Base-by-base conservation (phyloP, 208 protist species). In the Trypanosoma mega region DNA sequence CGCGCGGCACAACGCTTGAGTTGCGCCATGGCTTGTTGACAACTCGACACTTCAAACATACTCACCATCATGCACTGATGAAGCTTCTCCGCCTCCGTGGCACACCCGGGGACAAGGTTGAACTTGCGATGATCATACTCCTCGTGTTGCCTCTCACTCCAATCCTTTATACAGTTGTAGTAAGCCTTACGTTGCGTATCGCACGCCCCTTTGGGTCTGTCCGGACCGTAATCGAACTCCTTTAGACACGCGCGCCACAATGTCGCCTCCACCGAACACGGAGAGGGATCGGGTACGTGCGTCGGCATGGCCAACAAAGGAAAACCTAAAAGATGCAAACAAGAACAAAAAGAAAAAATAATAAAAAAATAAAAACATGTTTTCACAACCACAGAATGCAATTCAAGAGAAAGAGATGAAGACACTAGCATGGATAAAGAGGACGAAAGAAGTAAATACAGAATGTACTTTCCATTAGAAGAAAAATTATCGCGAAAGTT, bases 51-150 rank as follows among this genome's bases (percentile, higher is more conserved):
- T 66, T 94, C 88, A 56, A 92, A 94, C 75, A 87, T 89, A 69
- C 76, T 85, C 61, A 88, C 85, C 88, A 94, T 94, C 88, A 94
- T 94, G 65, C 88, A 94, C 68, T 92, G 76, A 41, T 94, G 84
- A 49, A 94, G 66, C 57, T 74, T 78, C 68, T 92, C 82, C 34
- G 88, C 77, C 66, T 94, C 80, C 52, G 72, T 57, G 20, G 72
- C 64, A 64, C 88, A 94, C 44, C 67, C 54, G 21, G 55, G 44
- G 2, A 73, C 41, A 4, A 92, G 39, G 54, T 90, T 82, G 46
- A 80, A 94, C 44, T 86, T 49, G 47, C 59, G 78, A 71, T 81
- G 67, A n/a, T 74, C 68, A 77, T 88, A 91, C 49, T 30, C 20
- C 37, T 58, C 64, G 1, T 53, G 43, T 61, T 82, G 59, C 31